Base-by-base conservation (phyloP, 345 rosid genomes). In the Draba incana region DNA sequence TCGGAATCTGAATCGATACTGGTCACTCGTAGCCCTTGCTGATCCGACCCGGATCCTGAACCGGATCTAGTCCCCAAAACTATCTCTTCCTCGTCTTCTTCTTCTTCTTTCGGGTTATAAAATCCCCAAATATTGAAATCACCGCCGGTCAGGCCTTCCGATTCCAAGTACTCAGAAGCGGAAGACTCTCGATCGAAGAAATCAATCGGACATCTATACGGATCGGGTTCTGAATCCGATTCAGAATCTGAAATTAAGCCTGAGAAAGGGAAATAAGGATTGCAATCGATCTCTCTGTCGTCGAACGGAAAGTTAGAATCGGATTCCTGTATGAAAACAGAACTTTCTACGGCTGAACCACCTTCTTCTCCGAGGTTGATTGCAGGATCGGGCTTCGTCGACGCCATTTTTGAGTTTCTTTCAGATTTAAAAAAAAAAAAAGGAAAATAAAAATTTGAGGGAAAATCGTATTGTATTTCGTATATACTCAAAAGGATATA, bases 1-100 rank as follows among this genome's bases (percentile, higher is more conserved):
- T 82, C 88, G 3, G 88, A 82, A 50, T 82, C 86, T 4, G 86
- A 79, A 72, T 81, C 84, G 30, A 77, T 44, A 30, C 86, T 77
- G 30, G 71, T 77, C 25, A 80, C 76, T 68, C 86, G 78, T 31
- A 84, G 75, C 31, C 88, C 86, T 62, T 64, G 71, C 25, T 39
- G 66, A 66, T 71, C 70, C 14, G 70, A 71, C 23, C 23, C 72
- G 52, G 70, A 8, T 27, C 68, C 61, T 39, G 68, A 38, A 3
- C 60, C 54, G 41, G 69, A 31, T 41, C 59, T 33, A 39, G 33
- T 20, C n/a, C 76, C 80, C 14, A 76, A 16, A 27, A 52, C 63
- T 39, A 77, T 62, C 74, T 64, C 79, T 16, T 50, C 58, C 53
- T 41, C 59, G 0, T 62, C 79, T 1, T 60, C 78, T 1, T 60